Evolutionary conservation across 495 filamentous ascomycete genomes (phyloP).

Genomic region (Lasiosphaeria hispida): DNA sequence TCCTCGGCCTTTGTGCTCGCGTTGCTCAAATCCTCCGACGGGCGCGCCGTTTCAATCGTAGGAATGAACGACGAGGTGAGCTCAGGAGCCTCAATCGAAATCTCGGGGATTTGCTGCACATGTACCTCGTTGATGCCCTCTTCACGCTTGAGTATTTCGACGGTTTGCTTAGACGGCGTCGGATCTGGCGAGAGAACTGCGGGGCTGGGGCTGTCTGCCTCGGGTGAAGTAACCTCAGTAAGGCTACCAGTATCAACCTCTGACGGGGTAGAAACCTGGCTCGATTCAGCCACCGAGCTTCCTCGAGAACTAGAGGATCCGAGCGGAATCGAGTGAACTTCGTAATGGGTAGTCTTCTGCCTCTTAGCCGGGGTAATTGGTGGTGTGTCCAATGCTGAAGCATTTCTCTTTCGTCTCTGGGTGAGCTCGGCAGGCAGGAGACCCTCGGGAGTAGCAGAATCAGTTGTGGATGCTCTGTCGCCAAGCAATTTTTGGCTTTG

Average conservation of each 20-base stretch:
- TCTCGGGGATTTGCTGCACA: constrained; percentile 17
- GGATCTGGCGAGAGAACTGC: constrained; percentile 36
- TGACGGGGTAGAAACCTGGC: constrained; percentile 24
- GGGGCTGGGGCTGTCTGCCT: constrained; percentile 35
- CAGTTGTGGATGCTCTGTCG: constrained; percentile 29
- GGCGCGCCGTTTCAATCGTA: constrained; percentile 1
- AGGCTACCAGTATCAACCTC: constrained; percentile 25
- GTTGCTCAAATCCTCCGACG: not conserved
- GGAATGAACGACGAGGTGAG: constrained; percentile 9
- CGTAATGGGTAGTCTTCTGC: constrained; percentile 36
- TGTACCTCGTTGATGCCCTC: constrained; percentile 19
- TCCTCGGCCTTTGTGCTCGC: not conserved
- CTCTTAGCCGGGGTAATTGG: constrained; percentile 47
- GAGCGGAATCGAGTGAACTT: constrained; percentile 26
- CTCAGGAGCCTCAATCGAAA: not conserved
- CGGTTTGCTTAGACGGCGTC: constrained; percentile 33
- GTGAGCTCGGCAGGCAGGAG: constrained; percentile 15
- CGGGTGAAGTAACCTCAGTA: constrained; percentile 44
- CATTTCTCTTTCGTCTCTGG: constrained; percentile 34
- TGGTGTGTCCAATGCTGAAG: constrained; percentile 38
- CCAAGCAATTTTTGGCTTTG: constrained; percentile 29
- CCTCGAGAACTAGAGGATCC: constrained; percentile 23
- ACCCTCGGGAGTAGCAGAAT: constrained; percentile 16
- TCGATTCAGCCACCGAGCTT: constrained; percentile 20
- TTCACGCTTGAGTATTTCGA: constrained; percentile 28